A percentile compares a stretch with the other conserved stretches of the same genome.
These are phyloP conservation scores for Cardamine occulta DNA, from an alignment of 345 rosid species.

Conservation along the genomic window DNA sequence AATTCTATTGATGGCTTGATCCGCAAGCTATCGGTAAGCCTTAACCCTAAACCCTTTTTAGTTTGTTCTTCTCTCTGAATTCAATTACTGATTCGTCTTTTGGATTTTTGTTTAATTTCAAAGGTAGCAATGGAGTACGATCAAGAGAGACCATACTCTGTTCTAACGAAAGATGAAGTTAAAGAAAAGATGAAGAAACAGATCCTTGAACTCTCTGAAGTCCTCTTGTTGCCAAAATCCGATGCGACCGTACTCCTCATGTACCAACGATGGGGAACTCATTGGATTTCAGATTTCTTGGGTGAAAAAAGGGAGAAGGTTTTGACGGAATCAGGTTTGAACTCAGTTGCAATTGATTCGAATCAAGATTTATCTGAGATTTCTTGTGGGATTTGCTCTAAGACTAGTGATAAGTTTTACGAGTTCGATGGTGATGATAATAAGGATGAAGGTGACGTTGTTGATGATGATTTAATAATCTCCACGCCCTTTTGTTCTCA, in stretches of 20 bases:
- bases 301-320: background rate
- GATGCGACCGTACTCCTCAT: constrained; percentile 33
- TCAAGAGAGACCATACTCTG: constrained; percentile 11
- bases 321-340: constrained; percentile 26
- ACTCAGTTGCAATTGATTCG: background rate
- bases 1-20: background rate
- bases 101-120: background rate
- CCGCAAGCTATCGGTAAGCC: constrained; percentile 5
- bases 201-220: constrained; percentile 17
- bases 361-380: background rate
- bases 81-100: background rate
- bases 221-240: constrained; percentile 10
- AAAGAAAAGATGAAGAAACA: constrained; percentile 9
- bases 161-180: constrained; percentile 9
- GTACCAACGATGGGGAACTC: background rate
- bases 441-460: background rate
- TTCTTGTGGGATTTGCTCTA: constrained; percentile 1
- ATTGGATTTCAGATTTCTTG: constrained; percentile 7
- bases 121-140: constrained; percentile 21
- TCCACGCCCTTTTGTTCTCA: constrained; percentile 39
- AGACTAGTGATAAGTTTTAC: background rate
- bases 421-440: constrained; percentile 4
- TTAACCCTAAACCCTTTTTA: background rate
- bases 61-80: background rate
- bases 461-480: background rate